These are phyloP conservation scores for Lactarius tabidus DNA, from an alignment of 768 basidiomycete species.

Conservation along the genomic window DNA sequence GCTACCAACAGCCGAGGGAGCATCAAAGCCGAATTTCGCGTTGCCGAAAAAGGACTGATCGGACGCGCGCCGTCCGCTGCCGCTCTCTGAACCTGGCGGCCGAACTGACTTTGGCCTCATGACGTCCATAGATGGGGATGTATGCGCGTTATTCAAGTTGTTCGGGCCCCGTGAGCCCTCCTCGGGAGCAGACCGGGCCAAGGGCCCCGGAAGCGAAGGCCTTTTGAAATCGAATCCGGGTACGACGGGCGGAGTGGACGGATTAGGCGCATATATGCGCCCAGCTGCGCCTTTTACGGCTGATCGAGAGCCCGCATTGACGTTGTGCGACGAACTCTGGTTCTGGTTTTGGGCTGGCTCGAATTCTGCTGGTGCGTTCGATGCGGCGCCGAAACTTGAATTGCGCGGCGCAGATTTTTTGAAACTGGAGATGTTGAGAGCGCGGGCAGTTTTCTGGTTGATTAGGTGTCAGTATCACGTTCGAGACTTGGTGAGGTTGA, in stretches of 20 bases:
- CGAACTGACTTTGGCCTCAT: constrained; percentile 5
- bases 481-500: neutral
- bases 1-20: neutral
- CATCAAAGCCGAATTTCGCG: constrained; percentile 7
- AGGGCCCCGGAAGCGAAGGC: constrained; percentile 17
- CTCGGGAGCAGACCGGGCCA: constrained; percentile 3
- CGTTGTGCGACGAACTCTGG: neutral
- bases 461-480: neutral
- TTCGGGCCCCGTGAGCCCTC: neutral
- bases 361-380: neutral
- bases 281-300: neutral
- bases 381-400: neutral
- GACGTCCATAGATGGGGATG: neutral
- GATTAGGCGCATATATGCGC: constrained; percentile 24
- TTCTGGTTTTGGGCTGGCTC: neutral
- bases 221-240: constrained; percentile 14
- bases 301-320: no score
- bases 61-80: no score
- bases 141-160: neutral
- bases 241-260: constrained; percentile 8
- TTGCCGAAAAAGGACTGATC: constrained; percentile 5
- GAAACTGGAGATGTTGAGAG: constrained; percentile 16
- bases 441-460: neutral
- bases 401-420: constrained; percentile 6
- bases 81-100: neutral